A percentile compares a stretch with the other conserved stretches of the same genome.
These are phyloP conservation scores for Phytopythium litorale DNA, from an alignment of 352 stramenopile species.

Conservation along the genomic window DNA sequence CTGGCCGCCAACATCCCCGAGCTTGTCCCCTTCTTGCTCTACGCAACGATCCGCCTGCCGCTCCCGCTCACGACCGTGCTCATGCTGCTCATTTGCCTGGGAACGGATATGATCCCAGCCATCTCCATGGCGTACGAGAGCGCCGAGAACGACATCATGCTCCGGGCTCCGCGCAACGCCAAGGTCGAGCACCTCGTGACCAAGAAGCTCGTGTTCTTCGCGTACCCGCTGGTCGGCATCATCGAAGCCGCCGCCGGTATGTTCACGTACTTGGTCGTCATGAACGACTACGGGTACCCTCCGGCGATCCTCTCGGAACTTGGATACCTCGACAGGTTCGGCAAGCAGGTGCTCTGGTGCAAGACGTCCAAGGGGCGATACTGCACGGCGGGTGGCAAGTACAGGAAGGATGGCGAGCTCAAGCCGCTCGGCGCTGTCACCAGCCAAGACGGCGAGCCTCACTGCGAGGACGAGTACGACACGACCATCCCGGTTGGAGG, in stretches of 20 bases:
- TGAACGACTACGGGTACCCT: constrained; percentile 89
- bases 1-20: constrained; percentile 92
- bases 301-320: constrained; percentile 79
- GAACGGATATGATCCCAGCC: constrained; percentile 92
- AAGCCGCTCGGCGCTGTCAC: constrained; percentile 27
- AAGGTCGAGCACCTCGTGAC: constrained; percentile 86
- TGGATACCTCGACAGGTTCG: constrained; percentile 77
- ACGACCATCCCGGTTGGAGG: constrained; percentile 42
- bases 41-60: constrained; percentile 85
- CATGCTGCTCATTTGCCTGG: constrained; percentile 90
- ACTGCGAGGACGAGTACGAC: constrained; percentile 49
- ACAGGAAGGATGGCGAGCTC: constrained; percentile 29
- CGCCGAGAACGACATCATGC: constrained; percentile 88
- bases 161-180: constrained; percentile 71
- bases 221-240: constrained; percentile 87
- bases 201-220: constrained; percentile 82
- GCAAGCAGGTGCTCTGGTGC: constrained; percentile 86
- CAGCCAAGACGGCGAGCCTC: constrained; percentile 21
- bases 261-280: constrained; percentile 86
- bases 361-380: constrained; percentile 56
- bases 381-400: constrained; percentile 64
- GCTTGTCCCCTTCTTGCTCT: constrained; percentile 79
- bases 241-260: constrained; percentile 85
- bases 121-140: constrained; percentile 92
- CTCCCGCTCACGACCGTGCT: constrained; percentile 88